Evolutionary conservation across 805 yeast genomes (phyloP).

Genomic region (Phaffomyces antillensis): DNA sequence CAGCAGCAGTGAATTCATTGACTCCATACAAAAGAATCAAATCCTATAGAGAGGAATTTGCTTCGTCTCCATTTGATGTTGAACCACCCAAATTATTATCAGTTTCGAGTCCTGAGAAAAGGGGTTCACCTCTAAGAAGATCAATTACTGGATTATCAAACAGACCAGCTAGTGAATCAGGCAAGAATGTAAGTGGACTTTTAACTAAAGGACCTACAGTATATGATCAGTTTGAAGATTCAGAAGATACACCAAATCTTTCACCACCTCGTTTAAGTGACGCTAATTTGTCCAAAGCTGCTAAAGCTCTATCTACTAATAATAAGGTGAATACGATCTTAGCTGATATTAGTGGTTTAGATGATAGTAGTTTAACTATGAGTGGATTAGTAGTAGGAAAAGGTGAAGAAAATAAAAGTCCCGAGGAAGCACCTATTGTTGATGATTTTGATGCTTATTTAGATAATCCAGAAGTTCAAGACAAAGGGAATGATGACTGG

Average conservation of each 20-base stretch:
- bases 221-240: conserved; percentile 16
- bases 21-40: conserved; percentile 23
- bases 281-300: conserved; percentile 10
- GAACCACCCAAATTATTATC: conserved; percentile 23
- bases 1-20: conserved; percentile 14
- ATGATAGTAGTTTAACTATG: conserved; percentile 22
- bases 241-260: conserved; percentile 16
- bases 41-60: conserved; percentile 21
- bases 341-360: conserved; percentile 12
- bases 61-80: conserved; percentile 24
- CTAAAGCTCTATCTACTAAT: conserved; percentile 5
- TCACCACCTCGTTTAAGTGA: conserved; percentile 22
- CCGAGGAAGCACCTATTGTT: not conserved
- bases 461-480: conserved; percentile 11
- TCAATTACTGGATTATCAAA: conserved; percentile 27
- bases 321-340: conserved; percentile 22
- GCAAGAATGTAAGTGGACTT: conserved; percentile 11
- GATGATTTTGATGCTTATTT: conserved; percentile 21
- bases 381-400: not conserved
- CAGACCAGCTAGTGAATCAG: conserved; percentile 18
- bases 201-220: no score
- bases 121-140: conserved; percentile 11
- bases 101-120: conserved; percentile 17
- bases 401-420: not conserved
- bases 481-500: conserved; percentile 12